These are phyloP conservation scores for Ballota nigra DNA, from an alignment of 257 asterid genomes.

Conservation along the genomic window DNA sequence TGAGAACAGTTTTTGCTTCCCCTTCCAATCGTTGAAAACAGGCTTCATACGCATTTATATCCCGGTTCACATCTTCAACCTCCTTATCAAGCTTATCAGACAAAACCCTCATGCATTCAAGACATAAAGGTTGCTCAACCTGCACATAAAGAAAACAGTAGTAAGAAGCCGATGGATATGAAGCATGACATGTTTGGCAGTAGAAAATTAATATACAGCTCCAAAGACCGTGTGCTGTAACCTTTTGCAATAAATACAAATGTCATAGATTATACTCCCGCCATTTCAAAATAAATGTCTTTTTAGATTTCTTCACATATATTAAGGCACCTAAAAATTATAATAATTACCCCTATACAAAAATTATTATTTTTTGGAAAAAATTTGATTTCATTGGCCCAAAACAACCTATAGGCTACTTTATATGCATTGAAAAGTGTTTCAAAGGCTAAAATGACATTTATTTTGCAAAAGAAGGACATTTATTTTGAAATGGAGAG, in stretches of 20 bases:
- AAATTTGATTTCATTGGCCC: no score
- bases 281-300: no score
- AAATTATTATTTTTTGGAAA: no score
- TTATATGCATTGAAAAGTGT: no score
- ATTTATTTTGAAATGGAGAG: no score
- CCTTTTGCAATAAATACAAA: slow-evolving; percentile 13
- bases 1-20: slow-evolving; percentile 76
- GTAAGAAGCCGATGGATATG: slow-evolving; percentile 5
- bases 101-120: slow-evolving; percentile 92
- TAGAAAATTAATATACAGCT: not conserved
- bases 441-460: no score
- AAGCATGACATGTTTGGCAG: not conserved
- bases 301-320: no score
- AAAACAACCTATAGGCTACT: no score
- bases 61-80: slow-evolving; percentile 88
- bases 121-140: slow-evolving; percentile 97
- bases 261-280: not conserved
- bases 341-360: no score
- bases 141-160: slow-evolving; percentile 26
- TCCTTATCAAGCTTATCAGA: slow-evolving; percentile 97
- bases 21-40: slow-evolving; percentile 93
- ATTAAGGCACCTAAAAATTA: no score
- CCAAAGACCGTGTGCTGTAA: not conserved
- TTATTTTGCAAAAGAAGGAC: no score
- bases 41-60: slow-evolving; percentile 80